Evolutionary conservation across 192 early-diverging fungal species (phyloP).

Genomic region (Backusella tarrabulga): DNA sequence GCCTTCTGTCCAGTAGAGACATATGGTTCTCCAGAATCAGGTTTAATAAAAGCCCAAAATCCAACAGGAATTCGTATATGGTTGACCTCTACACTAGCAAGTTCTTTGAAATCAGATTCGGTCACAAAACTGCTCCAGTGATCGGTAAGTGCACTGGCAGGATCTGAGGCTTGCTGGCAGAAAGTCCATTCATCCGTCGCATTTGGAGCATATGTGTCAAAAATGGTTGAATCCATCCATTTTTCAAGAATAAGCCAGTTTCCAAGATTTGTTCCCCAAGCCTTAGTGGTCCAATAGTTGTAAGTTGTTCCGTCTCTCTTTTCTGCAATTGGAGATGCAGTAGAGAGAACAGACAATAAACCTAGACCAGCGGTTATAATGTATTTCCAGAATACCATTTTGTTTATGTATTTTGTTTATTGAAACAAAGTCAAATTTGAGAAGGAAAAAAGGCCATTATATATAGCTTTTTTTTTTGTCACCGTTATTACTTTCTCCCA

Average conservation of each 20-base stretch:
- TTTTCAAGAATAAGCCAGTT: constrained; percentile 60
- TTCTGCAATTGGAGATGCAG: neutral
- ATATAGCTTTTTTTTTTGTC: neutral
- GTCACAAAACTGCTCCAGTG: constrained; percentile 61
- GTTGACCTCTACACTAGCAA: constrained; percentile 49
- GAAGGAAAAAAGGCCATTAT: neutral
- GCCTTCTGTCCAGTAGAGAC: constrained; percentile 50
- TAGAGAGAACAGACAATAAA: neutral
- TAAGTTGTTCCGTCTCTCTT: constrained; percentile 20
- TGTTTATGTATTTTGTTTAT: neutral
- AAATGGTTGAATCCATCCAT: constrained; percentile 54
- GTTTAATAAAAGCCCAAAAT: constrained; percentile 59
- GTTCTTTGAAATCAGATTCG: constrained; percentile 45
- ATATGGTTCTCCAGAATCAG: constrained; percentile 55
- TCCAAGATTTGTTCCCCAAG: constrained; percentile 59
- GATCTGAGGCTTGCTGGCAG: constrained; percentile 41
- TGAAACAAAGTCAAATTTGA: neutral
- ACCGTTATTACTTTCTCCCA: neutral
- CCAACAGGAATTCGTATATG: constrained; percentile 59
- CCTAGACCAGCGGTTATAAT: neutral
- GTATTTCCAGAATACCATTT: neutral
- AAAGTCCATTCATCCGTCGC: constrained; percentile 61
- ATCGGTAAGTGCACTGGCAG: constrained; percentile 28
- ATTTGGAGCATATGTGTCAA: constrained; percentile 33
- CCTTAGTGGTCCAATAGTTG: constrained; percentile 28